Conservation (phyloP, 1,284 basidiomycete genomes). For the Trichosporon sp. region DNA sequence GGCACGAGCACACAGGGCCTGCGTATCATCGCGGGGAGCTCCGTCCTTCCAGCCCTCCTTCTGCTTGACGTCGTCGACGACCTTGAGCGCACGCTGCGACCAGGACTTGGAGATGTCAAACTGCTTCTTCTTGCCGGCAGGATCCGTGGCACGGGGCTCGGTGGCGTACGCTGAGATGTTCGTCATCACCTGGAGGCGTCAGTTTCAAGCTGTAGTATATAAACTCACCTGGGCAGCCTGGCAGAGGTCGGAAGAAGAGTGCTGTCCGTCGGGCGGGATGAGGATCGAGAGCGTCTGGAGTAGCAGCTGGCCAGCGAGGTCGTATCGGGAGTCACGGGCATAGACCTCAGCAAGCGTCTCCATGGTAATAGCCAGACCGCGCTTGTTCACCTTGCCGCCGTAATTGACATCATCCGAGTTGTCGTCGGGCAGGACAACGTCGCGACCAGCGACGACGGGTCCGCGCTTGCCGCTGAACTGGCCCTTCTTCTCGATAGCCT, state of each 20-base stretch:
- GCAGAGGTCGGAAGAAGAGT: constrained; percentile 49
- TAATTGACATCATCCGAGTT: constrained; percentile 35
- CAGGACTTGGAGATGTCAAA: constrained; percentile 36
- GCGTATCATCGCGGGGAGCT: constrained; percentile 32
- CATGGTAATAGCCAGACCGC: constrained; percentile 56
- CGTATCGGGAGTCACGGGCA: constrained; percentile 47
- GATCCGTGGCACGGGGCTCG: constrained; percentile 42
- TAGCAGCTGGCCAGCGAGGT: constrained; percentile 50
- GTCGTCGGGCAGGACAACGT: constrained; percentile 41
- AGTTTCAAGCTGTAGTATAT: neutral
- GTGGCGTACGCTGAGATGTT: constrained; percentile 52
- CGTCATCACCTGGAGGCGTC: constrained; percentile 49
- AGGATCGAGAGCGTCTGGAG: constrained; percentile 53
- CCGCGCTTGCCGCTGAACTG: neutral
- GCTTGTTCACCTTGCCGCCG: constrained; percentile 45
- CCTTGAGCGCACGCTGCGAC: constrained; percentile 50
- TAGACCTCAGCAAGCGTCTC: constrained; percentile 54
- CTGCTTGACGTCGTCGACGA: constrained; percentile 44
- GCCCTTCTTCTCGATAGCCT: neutral
- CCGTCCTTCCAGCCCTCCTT: constrained; percentile 31
- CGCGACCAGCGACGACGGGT: constrained; percentile 47
- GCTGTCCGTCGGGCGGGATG: constrained; percentile 43
- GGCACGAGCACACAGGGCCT: constrained; percentile 45
- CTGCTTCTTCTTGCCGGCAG: constrained; percentile 43
- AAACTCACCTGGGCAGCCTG: constrained; percentile 51